A percentile compares a stretch with the other conserved stretches of the same genome.
phyloP scores from a whole-genome alignment of 352 stramenopile genomes.

The Phytophthora citrophthora region DNA sequence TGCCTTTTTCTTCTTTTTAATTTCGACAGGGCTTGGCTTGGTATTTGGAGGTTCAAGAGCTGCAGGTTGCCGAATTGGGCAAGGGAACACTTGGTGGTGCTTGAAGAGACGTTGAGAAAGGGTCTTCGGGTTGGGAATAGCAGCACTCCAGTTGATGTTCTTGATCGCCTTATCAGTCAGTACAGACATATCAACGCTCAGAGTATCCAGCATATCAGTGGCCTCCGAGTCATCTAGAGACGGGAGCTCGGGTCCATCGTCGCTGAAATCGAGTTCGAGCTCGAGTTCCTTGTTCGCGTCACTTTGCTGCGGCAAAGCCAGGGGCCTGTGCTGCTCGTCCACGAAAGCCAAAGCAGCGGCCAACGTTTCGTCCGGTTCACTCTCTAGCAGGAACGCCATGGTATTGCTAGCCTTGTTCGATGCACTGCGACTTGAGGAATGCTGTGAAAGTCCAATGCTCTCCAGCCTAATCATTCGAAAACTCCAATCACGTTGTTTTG shows the following conservation, averaged over 20 bases:
- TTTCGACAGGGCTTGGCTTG: neutral
- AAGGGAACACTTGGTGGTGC: conserved; percentile 20
- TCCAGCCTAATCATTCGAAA: neutral
- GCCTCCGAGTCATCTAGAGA: conserved; percentile 27
- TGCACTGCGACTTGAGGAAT: conserved; percentile 19
- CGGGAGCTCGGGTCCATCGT: conserved; percentile 11
- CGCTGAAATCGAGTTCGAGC: neutral
- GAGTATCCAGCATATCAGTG: conserved; percentile 28
- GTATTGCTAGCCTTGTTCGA: neutral
- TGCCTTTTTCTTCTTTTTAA: conserved; percentile 18
- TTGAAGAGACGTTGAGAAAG: conserved; percentile 23
- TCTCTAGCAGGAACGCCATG: conserved; percentile 38
- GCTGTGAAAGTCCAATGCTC: neutral
- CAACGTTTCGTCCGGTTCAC: conserved; percentile 33
- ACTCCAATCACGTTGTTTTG: conserved; percentile 8
- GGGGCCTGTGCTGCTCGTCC: conserved; percentile 23
- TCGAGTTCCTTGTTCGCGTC: neutral
- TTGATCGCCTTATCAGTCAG: conserved; percentile 15
- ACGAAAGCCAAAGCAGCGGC: conserved; percentile 34
- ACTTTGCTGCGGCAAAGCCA: neutral
- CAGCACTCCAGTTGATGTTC: conserved; percentile 6
- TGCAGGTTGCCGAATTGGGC: conserved; percentile 5
- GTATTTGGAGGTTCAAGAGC: neutral
- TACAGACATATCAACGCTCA: conserved; percentile 21
- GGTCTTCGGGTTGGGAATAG: conserved; percentile 5